Evolutionary conservation across 306 rosid genomes (phyloP), one percentile per base, ranked within the genome.

Genomic region (Malus orientalis): DNA sequence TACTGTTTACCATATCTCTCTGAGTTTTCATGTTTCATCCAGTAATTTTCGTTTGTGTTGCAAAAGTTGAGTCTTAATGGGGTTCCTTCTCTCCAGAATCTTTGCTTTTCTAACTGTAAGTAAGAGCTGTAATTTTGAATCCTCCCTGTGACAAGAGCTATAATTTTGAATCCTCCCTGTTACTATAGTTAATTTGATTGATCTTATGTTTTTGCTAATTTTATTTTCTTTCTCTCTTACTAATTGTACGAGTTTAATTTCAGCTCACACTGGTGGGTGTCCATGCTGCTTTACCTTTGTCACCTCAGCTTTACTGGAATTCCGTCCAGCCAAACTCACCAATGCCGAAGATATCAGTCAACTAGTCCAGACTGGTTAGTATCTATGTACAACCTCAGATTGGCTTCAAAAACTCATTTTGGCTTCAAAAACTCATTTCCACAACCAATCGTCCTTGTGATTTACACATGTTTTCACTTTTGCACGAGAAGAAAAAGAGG

Each of bases 271-370:
- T 57, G 11, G 25, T 87, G 67, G 84, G 77, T 4, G 76, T 79
- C 69, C 80, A 86, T 77, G 96, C 86, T 69, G 86, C 88, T 60
- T 49, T 82, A 69, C 67, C 40, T 7, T 47, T 47, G 16, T 65
- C 90, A 18, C 88, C 92, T 12, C 83, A 90, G 73, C 72, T 84
- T 25, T 90, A 92, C 76, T 90, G 92, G 97, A 79, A 80, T 4
- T 86, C 89, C 0, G 68, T 76, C 70, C 86, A 88, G 62, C 92
- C 91, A 5, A 86, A 70, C 70, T 80, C 93, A 10, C 83, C 85
- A 2, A 87, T 92, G 66, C 96, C 97, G 12, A 88, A 75, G 79
- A 88, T 3, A 67, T 92, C 69, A 59, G 62, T 4, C 78, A 82
- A 75, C 82, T 77, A 29, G 82, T 90, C 2, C 36, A 54, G 16